These are phyloP conservation scores for Xylaria scruposa DNA, from an alignment of 495 filamentous ascomycete species.

Conservation along the genomic window DNA sequence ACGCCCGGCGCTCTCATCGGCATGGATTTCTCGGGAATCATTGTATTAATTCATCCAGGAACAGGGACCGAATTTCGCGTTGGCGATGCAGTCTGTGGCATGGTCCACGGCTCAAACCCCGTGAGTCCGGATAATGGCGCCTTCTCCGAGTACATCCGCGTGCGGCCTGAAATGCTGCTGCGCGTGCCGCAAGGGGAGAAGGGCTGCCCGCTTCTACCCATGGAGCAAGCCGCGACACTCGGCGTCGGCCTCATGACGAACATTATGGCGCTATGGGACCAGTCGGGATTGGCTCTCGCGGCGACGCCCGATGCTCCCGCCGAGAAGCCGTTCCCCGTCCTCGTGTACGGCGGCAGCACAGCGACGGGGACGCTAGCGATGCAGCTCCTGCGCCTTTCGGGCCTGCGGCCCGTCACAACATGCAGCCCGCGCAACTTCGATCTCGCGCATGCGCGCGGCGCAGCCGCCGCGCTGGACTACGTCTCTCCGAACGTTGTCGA, in stretches of 20 bases:
- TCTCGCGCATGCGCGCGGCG: conserved; percentile 59
- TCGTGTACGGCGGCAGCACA: conserved; percentile 56
- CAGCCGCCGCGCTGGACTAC: conserved; percentile 63
- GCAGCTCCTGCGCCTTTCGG: conserved; percentile 49
- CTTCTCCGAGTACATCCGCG: conserved; percentile 40
- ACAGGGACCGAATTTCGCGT: neutral
- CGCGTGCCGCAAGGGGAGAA: conserved; percentile 17
- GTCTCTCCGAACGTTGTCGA: conserved; percentile 46
- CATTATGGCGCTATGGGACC: conserved; percentile 23
- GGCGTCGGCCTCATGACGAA: conserved; percentile 25
- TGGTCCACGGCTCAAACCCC: conserved; percentile 31
- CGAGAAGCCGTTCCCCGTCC: conserved; percentile 37
- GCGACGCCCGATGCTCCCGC: conserved; percentile 39
- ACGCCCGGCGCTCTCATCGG: conserved; percentile 29
- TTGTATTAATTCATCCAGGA: conserved; percentile 27
- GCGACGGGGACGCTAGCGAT: conserved; percentile 54
- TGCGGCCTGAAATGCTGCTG: conserved; percentile 21
- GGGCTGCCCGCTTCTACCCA: conserved; percentile 13
- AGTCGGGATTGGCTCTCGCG: conserved; percentile 32
- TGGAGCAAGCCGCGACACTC: conserved; percentile 32
- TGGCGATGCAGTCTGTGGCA: conserved; percentile 40
- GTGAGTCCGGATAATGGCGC: conserved; percentile 31
- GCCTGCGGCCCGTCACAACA: conserved; percentile 56
- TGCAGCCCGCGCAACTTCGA: conserved; percentile 64
- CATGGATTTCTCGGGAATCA: conserved; percentile 32